Conservation (phyloP, 306 rosid genomes). For the Quercus robur region DNA sequence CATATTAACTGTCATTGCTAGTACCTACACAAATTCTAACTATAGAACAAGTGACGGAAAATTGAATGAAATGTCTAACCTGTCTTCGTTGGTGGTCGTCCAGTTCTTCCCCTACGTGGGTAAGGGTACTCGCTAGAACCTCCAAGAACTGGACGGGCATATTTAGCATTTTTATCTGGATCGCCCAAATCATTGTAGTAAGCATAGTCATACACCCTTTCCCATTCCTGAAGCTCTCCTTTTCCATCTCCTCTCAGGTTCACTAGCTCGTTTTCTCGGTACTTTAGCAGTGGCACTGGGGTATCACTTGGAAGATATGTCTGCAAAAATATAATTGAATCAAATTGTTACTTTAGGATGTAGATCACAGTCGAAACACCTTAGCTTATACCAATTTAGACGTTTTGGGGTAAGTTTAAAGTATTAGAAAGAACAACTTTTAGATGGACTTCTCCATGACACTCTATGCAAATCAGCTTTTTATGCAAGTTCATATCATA, state of each 20-base stretch:
- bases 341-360: not conserved
- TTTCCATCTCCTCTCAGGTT: conserved; percentile 67
- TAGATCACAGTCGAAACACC: too few relatives aligned
- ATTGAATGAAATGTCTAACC: conserved; percentile 35
- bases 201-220: conserved; percentile 80
- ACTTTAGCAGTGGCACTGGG: conserved; percentile 51
- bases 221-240: conserved; percentile 61
- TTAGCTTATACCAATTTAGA: too few relatives aligned
- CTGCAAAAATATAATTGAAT: conserved; percentile 28
- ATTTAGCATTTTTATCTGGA: conserved; percentile 45
- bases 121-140: conserved; percentile 71
- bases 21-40: not conserved
- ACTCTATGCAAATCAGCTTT: too few relatives aligned
- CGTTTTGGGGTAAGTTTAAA: too few relatives aligned
- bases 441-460: too few relatives aligned
- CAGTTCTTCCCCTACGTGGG: conserved; percentile 83
- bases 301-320: conserved; percentile 67
- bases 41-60: not conserved
- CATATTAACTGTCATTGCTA: not conserved
- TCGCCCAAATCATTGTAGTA: conserved; percentile 63
- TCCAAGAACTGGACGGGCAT: conserved; percentile 73
- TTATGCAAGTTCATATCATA: too few relatives aligned
- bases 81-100: conserved; percentile 45
- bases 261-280: conserved; percentile 64
- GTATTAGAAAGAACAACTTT: too few relatives aligned